Conservation (phyloP, 1,139 yeast species). For the Debaryomyces sp. region DNA sequence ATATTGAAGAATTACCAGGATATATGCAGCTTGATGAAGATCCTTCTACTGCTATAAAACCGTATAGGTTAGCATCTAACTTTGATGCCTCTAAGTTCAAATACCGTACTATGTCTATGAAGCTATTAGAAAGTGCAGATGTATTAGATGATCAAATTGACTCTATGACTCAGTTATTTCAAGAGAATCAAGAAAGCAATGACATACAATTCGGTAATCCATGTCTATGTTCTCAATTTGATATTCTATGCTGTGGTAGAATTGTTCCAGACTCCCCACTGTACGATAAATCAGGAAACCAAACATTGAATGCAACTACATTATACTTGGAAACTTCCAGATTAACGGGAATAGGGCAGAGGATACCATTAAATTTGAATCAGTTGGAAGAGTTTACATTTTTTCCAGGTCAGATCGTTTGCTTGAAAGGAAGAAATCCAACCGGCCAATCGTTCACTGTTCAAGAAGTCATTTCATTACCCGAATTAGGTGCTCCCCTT, state of each 20-base stretch:
- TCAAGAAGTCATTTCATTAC: constrained; percentile 60
- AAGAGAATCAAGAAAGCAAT: constrained; percentile 44
- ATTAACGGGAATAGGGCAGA: constrained; percentile 81
- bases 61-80: constrained; percentile 57
- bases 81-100: constrained; percentile 74
- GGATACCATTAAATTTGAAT: constrained; percentile 63
- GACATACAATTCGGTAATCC: constrained; percentile 71
- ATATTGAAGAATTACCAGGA: constrained; percentile 40
- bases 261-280: constrained; percentile 81
- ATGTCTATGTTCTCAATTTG: constrained; percentile 72
- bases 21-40: constrained; percentile 27
- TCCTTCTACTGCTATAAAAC: constrained; percentile 27
- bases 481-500: constrained; percentile 74
- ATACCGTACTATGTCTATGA: constrained; percentile 90
- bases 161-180: constrained; percentile 54
- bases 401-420: constrained; percentile 90
- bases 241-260: constrained; percentile 79
- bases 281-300: constrained; percentile 49
- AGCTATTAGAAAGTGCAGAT: constrained; percentile 83
- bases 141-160: constrained; percentile 90
- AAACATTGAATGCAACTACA: constrained; percentile 63
- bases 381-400: constrained; percentile 56
- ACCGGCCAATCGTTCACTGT: constrained; percentile 80
- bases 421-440: constrained; percentile 80
- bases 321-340: constrained; percentile 83